Base-by-base conservation (phyloP, 371 early-diverging fungal species). In the Mucor mucedo region DNA sequence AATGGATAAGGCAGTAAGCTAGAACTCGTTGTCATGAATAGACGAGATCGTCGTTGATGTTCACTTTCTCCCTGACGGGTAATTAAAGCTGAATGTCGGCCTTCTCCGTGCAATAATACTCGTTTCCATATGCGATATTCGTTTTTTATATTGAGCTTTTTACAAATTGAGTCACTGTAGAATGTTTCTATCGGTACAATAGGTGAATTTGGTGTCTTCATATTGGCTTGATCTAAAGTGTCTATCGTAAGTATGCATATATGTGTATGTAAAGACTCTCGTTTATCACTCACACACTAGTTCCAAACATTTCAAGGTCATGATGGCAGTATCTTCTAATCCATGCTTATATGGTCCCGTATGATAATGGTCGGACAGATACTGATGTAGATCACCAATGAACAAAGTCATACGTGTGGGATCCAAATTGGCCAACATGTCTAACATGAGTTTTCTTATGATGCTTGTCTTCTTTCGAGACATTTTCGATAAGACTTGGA, bases 51-150 rank as follows among this genome's bases (percentile, higher is more conserved):
- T 33, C 79, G 73, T 50, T 76, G 81, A 38, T 74, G 71, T 14
- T 77, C 73, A 7, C 62, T 70, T 35, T 71, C 55, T 4, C 66
- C 68, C 39, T 65, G 58, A 21, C 72, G 65, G 11, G 59, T 55
- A 8, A 75, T 56, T 21, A 69, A 63, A 1, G 72, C 66, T 1
- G 74, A 66, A 38, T 75, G 75, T 42, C 82, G 61, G 2, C 79
- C 78, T 68, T 82, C 82, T 1, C 79, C 82, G 30, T 77, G 63
- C 4, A 70, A 39, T 14, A 76, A 47, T 2, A 82, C 78, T 2
- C 76, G 74, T 52, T 75, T 76, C 94, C 94, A 94, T 21, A 77
- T 80, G 27, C 84, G 77, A 64, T 91, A 94, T 66, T 94, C 93
- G 41, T 90, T 90, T 65, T 92, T 92, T 71, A 92, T 89, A 54